Evolutionary conservation across 257 asterid species (phyloP), one percentile per base, ranked within the genome.

Genomic region (Solanum pinnatisectum): DNA sequence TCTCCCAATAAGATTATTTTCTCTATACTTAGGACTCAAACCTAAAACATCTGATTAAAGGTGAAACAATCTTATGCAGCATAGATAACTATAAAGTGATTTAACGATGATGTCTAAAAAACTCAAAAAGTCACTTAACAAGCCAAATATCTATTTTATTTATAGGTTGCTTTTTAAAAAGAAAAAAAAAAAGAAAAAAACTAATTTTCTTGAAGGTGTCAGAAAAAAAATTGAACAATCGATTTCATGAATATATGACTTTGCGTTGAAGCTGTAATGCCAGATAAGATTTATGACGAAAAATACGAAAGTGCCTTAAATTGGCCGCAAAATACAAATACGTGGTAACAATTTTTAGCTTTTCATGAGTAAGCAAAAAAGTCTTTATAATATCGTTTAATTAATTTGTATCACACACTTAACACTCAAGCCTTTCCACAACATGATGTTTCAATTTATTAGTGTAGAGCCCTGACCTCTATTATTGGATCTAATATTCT

Each of bases 311-410:
- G 56, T 81, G 85, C 30, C 65, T 81, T 81, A 25, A 81, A 27
- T 81, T 4, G 6, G 85, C 27, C 85, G 59, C 67, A 56, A 46
- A 87, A 27, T 87, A 56, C 68, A 68, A 87, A 88, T 88, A 88
- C 91, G 89, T 90, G 90, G 67, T 91, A 87, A 92, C 89, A 89
- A 36, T 35, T 15, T 72, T 63, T 27, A 74, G 30, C 84, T 65
- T 79, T 79, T 79, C 18, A 79, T 16, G 40, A 27, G 40, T 22
- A 44, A 79, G n/a, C 23, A 14, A 39, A 25, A 25, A 78, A 14
- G 15, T 14, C 49, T 35, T 14, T 14, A 25, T 52, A 16, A 52
- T 52, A 52, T 52, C 16, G 9, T 52, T 52, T 52, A 52, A 52
- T 56, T 42, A 16, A 37, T 12, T 16, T 72, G 23, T 73, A 25